These are phyloP conservation scores for Globisporangium acanthophoron DNA, from an alignment of 352 stramenopile genomes.

Conservation along the genomic window DNA sequence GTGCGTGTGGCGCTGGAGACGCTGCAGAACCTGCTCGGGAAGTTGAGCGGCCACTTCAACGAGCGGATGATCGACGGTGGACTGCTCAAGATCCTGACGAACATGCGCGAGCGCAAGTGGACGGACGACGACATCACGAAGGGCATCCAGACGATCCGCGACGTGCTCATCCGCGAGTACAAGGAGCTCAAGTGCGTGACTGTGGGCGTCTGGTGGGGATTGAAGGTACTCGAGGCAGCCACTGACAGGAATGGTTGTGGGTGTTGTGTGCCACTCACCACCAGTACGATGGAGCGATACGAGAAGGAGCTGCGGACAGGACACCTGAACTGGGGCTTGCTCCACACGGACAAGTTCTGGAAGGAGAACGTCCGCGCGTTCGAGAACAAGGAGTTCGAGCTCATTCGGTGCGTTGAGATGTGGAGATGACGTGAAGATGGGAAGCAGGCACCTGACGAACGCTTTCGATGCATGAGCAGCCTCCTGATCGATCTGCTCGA, in stretches of 20 bases:
- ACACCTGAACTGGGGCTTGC: constrained; percentile 92
- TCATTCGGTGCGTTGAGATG: constrained; percentile 62
- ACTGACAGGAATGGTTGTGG: neutral
- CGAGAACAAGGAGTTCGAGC: constrained; percentile 95
- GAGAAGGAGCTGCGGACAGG: constrained; percentile 94
- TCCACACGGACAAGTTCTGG: constrained; percentile 98
- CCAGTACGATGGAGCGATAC: constrained; percentile 95
- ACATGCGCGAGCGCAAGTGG: constrained; percentile 93
- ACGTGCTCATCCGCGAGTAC: constrained; percentile 83
- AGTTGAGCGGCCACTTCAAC: constrained; percentile 78
- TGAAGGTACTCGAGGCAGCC: too few relatives aligned
- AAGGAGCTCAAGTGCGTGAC: constrained; percentile 81
- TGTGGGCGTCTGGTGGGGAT: neutral
- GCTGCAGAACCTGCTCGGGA: constrained; percentile 84
- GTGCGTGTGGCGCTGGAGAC: constrained; percentile 93
- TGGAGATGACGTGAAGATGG: too few relatives aligned
- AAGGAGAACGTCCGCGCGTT: constrained; percentile 97
- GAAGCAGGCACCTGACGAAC: too few relatives aligned
- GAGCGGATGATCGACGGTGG: constrained; percentile 96
- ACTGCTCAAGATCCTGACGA: constrained; percentile 93
- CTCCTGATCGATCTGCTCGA: constrained; percentile 92
- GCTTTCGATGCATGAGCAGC: constrained; percentile 24
- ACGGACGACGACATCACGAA: constrained; percentile 93
- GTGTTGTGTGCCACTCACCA: neutral
- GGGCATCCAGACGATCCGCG: constrained; percentile 65